These are phyloP conservation scores for Thuja plicata DNA, from an alignment of 83 land plant species.

Conservation along the genomic window DNA sequence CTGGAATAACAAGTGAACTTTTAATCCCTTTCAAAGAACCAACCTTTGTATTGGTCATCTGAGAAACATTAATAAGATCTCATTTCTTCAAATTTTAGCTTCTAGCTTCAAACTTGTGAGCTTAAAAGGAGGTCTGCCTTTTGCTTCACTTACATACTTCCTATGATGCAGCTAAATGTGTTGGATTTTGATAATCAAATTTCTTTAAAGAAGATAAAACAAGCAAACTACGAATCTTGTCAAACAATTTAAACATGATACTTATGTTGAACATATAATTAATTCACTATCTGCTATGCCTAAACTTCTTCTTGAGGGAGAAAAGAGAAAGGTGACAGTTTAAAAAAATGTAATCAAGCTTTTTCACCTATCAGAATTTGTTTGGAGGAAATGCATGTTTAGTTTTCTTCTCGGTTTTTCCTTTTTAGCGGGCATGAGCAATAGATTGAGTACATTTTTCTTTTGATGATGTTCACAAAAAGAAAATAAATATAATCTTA, in stretches of 20 bases:
- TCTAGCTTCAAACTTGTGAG: not conserved
- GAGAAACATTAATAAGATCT: not conserved
- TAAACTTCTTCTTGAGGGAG: not conserved
- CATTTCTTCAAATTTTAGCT: too few relatives aligned
- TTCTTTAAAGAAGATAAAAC: not conserved
- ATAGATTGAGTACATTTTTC: not conserved
- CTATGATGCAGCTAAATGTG: not conserved
- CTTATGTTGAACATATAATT: not conserved
- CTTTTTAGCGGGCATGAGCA: not conserved
- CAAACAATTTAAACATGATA: not conserved
- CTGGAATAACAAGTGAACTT: not conserved
- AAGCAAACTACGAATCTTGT: not conserved
- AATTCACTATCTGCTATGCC: not conserved
- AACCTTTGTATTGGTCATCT: not conserved
- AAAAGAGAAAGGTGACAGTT: not conserved
- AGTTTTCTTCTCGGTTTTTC: not conserved
- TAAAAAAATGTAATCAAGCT: not conserved
- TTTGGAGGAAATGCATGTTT: not conserved
- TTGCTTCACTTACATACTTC: not conserved
- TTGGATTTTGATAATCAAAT: constrained; percentile 3
- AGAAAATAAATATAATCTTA: not conserved
- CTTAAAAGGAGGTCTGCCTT: not conserved
- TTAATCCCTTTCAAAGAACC: not conserved
- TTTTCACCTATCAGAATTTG: not conserved
- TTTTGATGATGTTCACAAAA: not conserved